Evolutionary conservation across 179 eudicot genomes (phyloP).

Genomic region (Drosera spatulata): DNA sequence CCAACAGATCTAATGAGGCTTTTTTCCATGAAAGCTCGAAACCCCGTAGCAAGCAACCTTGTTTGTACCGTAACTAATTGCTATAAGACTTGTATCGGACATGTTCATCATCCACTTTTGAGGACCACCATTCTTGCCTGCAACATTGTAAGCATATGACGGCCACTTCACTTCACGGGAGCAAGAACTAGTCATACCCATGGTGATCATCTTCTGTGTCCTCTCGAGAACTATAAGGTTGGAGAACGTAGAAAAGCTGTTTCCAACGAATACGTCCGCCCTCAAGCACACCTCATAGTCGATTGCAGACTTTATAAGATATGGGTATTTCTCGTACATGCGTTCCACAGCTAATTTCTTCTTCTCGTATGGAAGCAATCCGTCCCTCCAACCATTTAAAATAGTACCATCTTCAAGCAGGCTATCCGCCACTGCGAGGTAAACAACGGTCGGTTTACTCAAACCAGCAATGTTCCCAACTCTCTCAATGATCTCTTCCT

Average conservation of each 20-base stretch:
- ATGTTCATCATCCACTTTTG: slow-evolving; percentile 71
- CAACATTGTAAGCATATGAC: slow-evolving; percentile 85
- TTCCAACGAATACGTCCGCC: slow-evolving; percentile 82
- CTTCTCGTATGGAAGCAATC: slow-evolving; percentile 73
- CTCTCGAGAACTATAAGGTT: slow-evolving; percentile 77
- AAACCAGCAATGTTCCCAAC: slow-evolving; percentile 54
- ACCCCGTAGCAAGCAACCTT: slow-evolving; percentile 36
- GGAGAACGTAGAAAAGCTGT: slow-evolving; percentile 90
- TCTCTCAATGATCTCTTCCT: slow-evolving; percentile 67
- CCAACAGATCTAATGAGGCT: too few species aligned
- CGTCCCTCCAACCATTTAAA: slow-evolving; percentile 58
- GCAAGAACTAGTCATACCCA: slow-evolving; percentile 38
- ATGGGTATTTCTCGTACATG: slow-evolving; percentile 60
- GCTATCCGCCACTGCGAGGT: slow-evolving; percentile 82
- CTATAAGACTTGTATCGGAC: slow-evolving; percentile 56
- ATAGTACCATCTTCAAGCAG: slow-evolving; percentile 68
- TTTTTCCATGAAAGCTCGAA: neutral
- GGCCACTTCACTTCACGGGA: slow-evolving; percentile 45
- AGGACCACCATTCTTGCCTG: slow-evolving; percentile 54
- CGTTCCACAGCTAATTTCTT: slow-evolving; percentile 54
- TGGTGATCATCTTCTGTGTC: slow-evolving; percentile 45
- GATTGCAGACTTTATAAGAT: slow-evolving; percentile 81
- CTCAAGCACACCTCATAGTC: slow-evolving; percentile 89
- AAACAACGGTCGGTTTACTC: slow-evolving; percentile 45
- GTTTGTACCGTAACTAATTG: slow-evolving; percentile 84